A percentile compares a stretch with the other conserved stretches of the same genome.
Conservation (phyloP, 495 filamentous ascomycete species). For the Aspergillus haitiensis region DNA sequence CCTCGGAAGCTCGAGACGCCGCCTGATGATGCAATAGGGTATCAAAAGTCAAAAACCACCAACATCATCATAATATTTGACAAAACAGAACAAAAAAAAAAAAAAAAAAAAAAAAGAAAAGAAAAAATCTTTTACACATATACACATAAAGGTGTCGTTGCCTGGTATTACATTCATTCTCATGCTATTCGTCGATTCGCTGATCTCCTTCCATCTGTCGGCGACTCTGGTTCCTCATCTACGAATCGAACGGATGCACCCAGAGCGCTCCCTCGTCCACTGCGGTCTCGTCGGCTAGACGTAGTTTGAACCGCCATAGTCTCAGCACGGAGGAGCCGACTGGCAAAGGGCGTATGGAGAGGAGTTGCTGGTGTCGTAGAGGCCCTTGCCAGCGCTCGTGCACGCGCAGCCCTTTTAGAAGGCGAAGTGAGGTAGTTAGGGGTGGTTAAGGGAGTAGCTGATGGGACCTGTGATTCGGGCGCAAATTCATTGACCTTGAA, state of each 20-base stretch:
- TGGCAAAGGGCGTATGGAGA: constrained; percentile 48
- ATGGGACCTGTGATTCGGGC: constrained; percentile 34
- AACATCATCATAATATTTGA: too few relatives aligned
- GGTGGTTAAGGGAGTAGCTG: constrained; percentile 47
- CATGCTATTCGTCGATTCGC: constrained; percentile 32
- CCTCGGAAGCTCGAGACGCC: constrained; percentile 9
- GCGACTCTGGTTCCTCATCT: constrained; percentile 48
- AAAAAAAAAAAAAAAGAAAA: constrained; percentile 2
- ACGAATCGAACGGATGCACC: constrained; percentile 47
- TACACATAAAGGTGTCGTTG: constrained; percentile 3
- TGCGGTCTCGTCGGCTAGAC: constrained; percentile 33
- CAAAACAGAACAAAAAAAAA: background rate
- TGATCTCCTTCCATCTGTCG: constrained; percentile 42
- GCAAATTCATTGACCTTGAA: constrained; percentile 50
- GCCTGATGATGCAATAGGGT: constrained; percentile 24
- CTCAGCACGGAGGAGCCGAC: constrained; percentile 43
- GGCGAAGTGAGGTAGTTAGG: constrained; percentile 58
- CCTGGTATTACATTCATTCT: background rate
- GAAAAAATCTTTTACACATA: constrained; percentile 9
- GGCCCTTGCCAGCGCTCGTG: constrained; percentile 49
- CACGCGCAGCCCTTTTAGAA: constrained; percentile 56
- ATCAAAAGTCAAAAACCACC: constrained; percentile 17
- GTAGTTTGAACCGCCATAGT: constrained; percentile 26
- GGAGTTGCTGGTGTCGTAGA: constrained; percentile 55
- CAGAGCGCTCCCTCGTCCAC: constrained; percentile 37